Percentiles rank a stretch among this genome's conserved stretches.
These are phyloP conservation scores for Pythium phragmiticola DNA, from an alignment of 352 stramenopile genomes.

Conservation along the genomic window DNA sequence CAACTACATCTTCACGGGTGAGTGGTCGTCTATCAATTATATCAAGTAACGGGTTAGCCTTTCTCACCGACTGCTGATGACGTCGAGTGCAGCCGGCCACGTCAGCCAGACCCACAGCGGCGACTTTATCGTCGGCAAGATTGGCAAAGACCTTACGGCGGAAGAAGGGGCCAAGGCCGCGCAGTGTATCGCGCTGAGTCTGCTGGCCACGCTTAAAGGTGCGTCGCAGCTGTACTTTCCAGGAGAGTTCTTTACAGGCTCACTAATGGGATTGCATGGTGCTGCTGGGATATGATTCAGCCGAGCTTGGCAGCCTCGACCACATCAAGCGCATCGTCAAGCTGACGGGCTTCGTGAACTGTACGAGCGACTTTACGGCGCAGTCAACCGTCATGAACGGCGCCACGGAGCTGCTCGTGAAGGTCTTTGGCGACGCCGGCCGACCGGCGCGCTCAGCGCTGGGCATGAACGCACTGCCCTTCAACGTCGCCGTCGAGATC, in stretches of 20 bases:
- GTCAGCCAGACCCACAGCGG: conserved; percentile 46
- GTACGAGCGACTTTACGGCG: conserved; percentile 75
- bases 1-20: conserved; percentile 75
- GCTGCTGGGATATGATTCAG: conserved; percentile 31
- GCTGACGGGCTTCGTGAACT: conserved; percentile 93
- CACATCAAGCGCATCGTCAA: conserved; percentile 91
- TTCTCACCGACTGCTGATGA: not conserved
- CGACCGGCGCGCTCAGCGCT: conserved; percentile 89
- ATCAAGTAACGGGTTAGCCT: not conserved
- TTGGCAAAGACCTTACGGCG: conserved; percentile 73
- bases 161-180: conserved; percentile 89
- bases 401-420: conserved; percentile 78
- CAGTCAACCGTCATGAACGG: conserved; percentile 93
- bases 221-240: conserved; percentile 13
- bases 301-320: conserved; percentile 71
- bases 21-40: not conserved
- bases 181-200: conserved; percentile 72
- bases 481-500: conserved; percentile 94
- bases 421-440: conserved; percentile 81
- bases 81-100: conserved; percentile 50
- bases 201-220: conserved; percentile 87
- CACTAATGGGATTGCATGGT: no score
- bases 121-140: conserved; percentile 74
- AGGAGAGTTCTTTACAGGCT: no score
- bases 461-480: conserved; percentile 91